A percentile compares a stretch with the other conserved stretches of the same genome.
phyloP scores from a whole-genome alignment of 192 early-diverging fungal species.

The Tieghemiomyces parasiticus region DNA sequence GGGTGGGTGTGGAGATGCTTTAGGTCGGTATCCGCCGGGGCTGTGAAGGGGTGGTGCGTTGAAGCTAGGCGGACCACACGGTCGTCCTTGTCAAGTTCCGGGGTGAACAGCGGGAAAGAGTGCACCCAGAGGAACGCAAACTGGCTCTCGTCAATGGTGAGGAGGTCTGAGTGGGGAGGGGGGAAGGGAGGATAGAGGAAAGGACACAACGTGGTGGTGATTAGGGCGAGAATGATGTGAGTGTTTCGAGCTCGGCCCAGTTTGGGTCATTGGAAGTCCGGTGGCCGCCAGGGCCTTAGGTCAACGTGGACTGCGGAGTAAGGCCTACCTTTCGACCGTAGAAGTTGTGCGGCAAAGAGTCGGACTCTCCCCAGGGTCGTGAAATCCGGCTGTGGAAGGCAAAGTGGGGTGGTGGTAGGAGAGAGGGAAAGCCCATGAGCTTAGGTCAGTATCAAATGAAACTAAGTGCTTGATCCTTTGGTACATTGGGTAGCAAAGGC shows the following conservation, averaged over 20 bases:
- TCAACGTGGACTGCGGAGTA: no score
- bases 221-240: no score
- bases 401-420: no score
- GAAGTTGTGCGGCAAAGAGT: constrained; percentile 27
- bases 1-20: constrained; percentile 42
- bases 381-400: constrained; percentile 27
- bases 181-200: not conserved
- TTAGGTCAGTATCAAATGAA: not conserved
- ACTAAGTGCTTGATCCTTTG: no score
- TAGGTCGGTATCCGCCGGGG: constrained; percentile 55
- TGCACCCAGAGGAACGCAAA: constrained; percentile 78
- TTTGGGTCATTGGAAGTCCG: no score
- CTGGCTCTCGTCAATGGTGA: constrained; percentile 26
- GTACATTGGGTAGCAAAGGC: no score
- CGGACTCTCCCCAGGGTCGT: constrained; percentile 46
- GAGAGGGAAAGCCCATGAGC: no score
- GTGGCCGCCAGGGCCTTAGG: no score
- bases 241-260: no score
- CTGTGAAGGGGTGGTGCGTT: constrained; percentile 90
- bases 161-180: constrained; percentile 19
- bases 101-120: constrained; percentile 78
- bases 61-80: constrained; percentile 27
- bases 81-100: constrained; percentile 33
- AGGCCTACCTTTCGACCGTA: constrained; percentile 32
- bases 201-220: not conserved